Base-by-base conservation (phyloP, 1,284 basidiomycete species). In the Taiwanofungus camphoratus region DNA sequence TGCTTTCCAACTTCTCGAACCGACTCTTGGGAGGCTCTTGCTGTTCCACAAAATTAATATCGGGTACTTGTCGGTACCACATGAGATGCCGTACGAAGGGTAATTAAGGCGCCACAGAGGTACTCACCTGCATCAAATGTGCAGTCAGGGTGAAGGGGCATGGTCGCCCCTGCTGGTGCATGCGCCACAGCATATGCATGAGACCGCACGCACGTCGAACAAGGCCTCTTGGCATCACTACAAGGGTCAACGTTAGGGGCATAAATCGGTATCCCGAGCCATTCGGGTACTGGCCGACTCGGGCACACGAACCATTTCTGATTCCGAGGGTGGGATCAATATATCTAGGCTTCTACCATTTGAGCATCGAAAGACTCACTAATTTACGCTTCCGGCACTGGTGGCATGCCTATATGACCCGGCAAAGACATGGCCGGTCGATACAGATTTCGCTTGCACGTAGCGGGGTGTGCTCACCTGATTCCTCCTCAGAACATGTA, bases 331-430 rank as follows among this genome's bases (percentile, higher is more conserved):
- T 32, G 27, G 29, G 38, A 30, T 42, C 21, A 42, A 52, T 6
- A 8, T 33, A 18, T 7, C 7, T 8, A n/a, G n/a, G n/a, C n/a
- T n/a, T n/a, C n/a, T 9, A 8, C 31, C 7, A 18, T 9, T 9
- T 12, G 31, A 8, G 18, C 15, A 36, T 16, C 21, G 20, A 11
- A 15, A n/a, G 20, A 65, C 81, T 66, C 57, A 85, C 84, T 65
- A 87, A 60, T 63, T 87, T 87, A 46, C 84, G 73, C 50, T 75
- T 69, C 31, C 84, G 79, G 57, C 83, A 87, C 67, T 86, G 67
- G 49, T 67, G 68, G 47, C 61, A 64, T 3, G 66, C 64, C 62
- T 66, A 22, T 19, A 8, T 20, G 32, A 11, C 9, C 19, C n/a
- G 9, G 21, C 24, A 2, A 22, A 19, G 18, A 15, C 7, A 35